phyloP scores from a whole-genome alignment of 192 early-diverging fungal genomes.

The Coemansia sp. region DNA sequence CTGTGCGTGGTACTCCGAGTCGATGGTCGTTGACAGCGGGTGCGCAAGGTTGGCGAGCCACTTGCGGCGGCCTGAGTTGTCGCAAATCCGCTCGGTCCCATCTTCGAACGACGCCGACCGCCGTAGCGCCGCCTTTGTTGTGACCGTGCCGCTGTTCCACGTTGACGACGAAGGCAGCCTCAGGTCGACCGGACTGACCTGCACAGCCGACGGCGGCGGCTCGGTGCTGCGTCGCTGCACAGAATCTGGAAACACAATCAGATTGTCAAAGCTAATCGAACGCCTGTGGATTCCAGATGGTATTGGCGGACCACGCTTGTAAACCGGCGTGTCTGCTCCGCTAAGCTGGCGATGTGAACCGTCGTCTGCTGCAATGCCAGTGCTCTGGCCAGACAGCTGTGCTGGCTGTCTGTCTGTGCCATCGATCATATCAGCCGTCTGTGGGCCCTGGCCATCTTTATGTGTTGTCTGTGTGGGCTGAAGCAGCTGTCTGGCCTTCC shows the following conservation, averaged over 20 bases:
- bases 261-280: constrained; percentile 51
- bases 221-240: constrained; percentile 43
- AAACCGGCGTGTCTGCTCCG: neutral
- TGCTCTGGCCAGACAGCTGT: constrained; percentile 3
- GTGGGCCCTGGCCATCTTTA: constrained; percentile 6
- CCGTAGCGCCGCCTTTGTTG: constrained; percentile 11
- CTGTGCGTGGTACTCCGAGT: constrained; percentile 16
- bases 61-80: constrained; percentile 15
- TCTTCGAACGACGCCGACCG: neutral
- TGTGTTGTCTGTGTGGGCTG: neutral
- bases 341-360: constrained; percentile 20
- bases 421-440: neutral
- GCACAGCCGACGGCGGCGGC: constrained; percentile 11
- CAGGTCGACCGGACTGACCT: constrained; percentile 5
- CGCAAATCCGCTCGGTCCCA: constrained; percentile 2
- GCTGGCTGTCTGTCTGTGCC: neutral
- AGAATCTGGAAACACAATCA: constrained; percentile 28
- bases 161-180: constrained; percentile 34
- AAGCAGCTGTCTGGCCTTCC: constrained; percentile 30
- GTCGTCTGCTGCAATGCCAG: constrained; percentile 11
- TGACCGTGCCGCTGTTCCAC: constrained; percentile 41
- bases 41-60: constrained; percentile 48
- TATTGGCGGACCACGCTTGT: constrained; percentile 36
- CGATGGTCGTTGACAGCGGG: constrained; percentile 28
- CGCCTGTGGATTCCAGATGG: constrained; percentile 51